phyloP scores from a whole-genome alignment of 2,329 filamentous ascomycete genomes.

The Pezicula carpinea region DNA sequence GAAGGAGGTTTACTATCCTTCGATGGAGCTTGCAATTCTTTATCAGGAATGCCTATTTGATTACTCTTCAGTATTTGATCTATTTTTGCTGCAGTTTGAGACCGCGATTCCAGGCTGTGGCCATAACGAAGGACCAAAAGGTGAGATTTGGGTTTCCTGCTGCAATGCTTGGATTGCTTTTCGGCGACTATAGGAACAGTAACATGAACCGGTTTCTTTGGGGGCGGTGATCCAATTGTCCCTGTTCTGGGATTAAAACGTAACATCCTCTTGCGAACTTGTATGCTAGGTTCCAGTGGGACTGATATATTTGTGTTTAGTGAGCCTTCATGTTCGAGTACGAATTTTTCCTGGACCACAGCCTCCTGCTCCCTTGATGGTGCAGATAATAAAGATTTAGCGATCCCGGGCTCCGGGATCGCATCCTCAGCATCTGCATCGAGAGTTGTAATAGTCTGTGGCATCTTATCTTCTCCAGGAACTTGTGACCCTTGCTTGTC shows the following conservation, averaged over 20 bases:
- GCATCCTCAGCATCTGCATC: too few species aligned
- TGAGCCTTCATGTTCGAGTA: too few species aligned
- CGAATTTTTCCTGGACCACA: too few species aligned
- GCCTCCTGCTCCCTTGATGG: too few species aligned
- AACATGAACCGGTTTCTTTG: slow-evolving; percentile 37
- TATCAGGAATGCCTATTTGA: not conserved
- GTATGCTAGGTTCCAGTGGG: too few species aligned
- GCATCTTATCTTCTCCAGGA: too few species aligned
- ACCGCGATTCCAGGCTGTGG: slow-evolving; percentile 37
- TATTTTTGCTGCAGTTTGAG: slow-evolving; percentile 54
- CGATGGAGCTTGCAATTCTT: slow-evolving; percentile 10
- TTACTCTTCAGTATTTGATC: slow-evolving; percentile 49
- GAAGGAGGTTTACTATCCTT: slow-evolving; percentile 22
- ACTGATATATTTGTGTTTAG: too few species aligned
- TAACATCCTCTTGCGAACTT: slow-evolving; percentile 42
- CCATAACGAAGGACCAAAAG: slow-evolving; percentile 59
- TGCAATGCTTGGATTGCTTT: slow-evolving; percentile 25
- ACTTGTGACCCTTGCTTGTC: too few species aligned
- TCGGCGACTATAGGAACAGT: slow-evolving; percentile 6
- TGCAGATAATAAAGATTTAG: too few species aligned
- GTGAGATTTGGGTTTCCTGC: slow-evolving; percentile 33
- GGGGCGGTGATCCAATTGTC: slow-evolving; percentile 58
- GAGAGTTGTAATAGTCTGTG: too few species aligned
- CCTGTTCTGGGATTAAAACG: slow-evolving; percentile 56
- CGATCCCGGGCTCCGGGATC: too few species aligned